These are phyloP conservation scores for Yamagishiella unicocca DNA, from an alignment of 139 green algal genomes.

Conservation along the genomic window DNA sequence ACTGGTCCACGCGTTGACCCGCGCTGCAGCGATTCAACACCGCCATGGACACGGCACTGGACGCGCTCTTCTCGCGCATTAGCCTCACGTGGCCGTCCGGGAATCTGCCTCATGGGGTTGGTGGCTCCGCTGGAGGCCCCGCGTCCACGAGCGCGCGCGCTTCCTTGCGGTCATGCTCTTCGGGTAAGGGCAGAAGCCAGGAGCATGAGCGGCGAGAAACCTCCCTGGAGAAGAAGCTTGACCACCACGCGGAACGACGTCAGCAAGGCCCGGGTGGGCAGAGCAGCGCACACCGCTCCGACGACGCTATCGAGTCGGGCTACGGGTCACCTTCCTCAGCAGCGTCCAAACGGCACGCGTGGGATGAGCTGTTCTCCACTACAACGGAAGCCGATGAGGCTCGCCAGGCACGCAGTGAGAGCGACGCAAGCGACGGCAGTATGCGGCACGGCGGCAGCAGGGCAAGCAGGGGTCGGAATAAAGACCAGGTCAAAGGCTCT, in stretches of 20 bases:
- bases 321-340: not conserved
- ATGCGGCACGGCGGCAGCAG: not conserved
- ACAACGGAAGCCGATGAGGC: not conserved
- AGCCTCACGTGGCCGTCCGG: slow-evolving; percentile 13
- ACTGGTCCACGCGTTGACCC: no score
- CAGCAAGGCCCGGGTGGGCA: not conserved
- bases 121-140: not conserved
- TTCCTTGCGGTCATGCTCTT: not conserved
- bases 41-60: slow-evolving; percentile 36
- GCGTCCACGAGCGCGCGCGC: not conserved
- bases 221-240: not conserved
- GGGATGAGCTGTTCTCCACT: not conserved
- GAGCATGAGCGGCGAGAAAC: not conserved
- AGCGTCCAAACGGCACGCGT: not conserved
- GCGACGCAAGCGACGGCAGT: not conserved
- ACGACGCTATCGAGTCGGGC: not conserved
- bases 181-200: not conserved
- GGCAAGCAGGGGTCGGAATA: not conserved
- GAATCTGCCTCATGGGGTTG: not conserved
- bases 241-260: not conserved
- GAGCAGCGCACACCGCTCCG: not conserved
- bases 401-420: not conserved
- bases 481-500: not conserved
- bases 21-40: slow-evolving; percentile 29
- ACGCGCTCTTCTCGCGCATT: not conserved